Conservation (phyloP, 768 basidiomycete genomes). For the Boletus huronensis region DNA sequence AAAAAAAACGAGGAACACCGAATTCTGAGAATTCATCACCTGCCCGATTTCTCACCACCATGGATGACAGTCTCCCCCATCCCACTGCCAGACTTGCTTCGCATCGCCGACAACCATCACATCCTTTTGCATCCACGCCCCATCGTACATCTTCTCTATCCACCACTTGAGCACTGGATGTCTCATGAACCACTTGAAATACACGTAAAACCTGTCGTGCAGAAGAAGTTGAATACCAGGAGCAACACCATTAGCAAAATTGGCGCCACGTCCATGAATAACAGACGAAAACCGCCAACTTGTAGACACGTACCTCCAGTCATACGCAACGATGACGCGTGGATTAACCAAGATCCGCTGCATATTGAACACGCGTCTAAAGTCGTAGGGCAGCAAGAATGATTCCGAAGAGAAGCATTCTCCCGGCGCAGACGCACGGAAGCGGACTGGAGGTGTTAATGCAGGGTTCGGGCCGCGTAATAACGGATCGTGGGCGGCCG, state of each 20-base stretch:
- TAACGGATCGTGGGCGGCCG: slow-evolving; percentile 7
- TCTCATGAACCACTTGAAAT: slow-evolving; percentile 38
- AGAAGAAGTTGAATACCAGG: not conserved
- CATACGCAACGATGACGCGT: slow-evolving; percentile 38
- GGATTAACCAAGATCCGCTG: slow-evolving; percentile 38
- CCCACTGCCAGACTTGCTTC: slow-evolving; percentile 17
- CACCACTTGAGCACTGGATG: slow-evolving; percentile 41
- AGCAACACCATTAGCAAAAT: not conserved
- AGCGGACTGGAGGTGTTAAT: slow-evolving; percentile 13
- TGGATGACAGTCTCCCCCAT: slow-evolving; percentile 24
- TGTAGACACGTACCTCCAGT: slow-evolving; percentile 27
- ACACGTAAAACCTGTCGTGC: slow-evolving; percentile 25
- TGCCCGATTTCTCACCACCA: not conserved
- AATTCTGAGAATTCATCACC: too few relatives aligned
- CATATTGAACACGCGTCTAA: slow-evolving; percentile 38
- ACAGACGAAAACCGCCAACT: too few relatives aligned
- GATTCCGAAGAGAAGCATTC: slow-evolving; percentile 36
- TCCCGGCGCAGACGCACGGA: slow-evolving; percentile 13
- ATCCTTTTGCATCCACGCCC: slow-evolving; percentile 37
- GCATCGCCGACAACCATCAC: slow-evolving; percentile 38
- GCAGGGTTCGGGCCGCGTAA: slow-evolving; percentile 17
- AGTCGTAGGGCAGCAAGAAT: slow-evolving; percentile 42
- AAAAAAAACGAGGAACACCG: not conserved
- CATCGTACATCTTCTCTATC: slow-evolving; percentile 36
- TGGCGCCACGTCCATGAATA: not conserved